A percentile compares a stretch with the other conserved stretches of the same genome.
These are phyloP conservation scores for Phytophthora capsici DNA, from an alignment of 352 stramenopile genomes.

Conservation along the genomic window DNA sequence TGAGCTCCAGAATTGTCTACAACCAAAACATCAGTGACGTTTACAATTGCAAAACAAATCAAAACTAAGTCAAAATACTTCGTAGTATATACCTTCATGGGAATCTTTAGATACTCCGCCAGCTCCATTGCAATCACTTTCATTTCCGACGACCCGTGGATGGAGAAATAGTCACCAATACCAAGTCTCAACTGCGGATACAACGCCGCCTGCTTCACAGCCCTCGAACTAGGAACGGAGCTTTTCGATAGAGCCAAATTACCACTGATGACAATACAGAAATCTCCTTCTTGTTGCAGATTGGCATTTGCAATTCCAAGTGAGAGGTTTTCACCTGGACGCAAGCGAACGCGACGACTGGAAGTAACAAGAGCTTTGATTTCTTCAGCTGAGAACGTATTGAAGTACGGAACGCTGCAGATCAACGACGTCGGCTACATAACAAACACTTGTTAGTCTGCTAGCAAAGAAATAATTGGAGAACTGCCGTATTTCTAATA, in stretches of 20 bases:
- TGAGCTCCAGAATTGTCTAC: slow-evolving; percentile 45
- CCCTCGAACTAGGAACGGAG: slow-evolving; percentile 44
- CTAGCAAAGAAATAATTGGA: too few species aligned
- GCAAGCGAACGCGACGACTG: slow-evolving; percentile 50
- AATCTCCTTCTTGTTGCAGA: slow-evolving; percentile 41
- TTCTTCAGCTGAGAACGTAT: slow-evolving; percentile 58
- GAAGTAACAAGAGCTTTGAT: slow-evolving; percentile 61
- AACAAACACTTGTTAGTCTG: background rate
- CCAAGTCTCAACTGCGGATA: slow-evolving; percentile 65
- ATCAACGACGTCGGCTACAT: slow-evolving; percentile 68
- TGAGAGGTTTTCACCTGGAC: slow-evolving; percentile 56
- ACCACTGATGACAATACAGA: slow-evolving; percentile 75
- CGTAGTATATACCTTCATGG: slow-evolving; percentile 52
- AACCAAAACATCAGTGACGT: too few species aligned
- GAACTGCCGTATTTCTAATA: background rate
- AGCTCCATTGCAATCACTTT: slow-evolving; percentile 77
- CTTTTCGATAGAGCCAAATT: slow-evolving; percentile 47
- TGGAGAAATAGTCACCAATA: slow-evolving; percentile 74
- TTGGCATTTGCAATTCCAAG: slow-evolving; percentile 25
- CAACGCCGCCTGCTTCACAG: slow-evolving; percentile 56
- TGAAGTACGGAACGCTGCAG: slow-evolving; percentile 82
- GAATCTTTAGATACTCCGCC: slow-evolving; percentile 65
- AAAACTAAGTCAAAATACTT: background rate
- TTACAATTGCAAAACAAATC: background rate
- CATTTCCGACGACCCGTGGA: slow-evolving; percentile 46